Evolutionary conservation across 352 stramenopile genomes (phyloP), one percentile per base, ranked within the genome.

Genomic region (Phytophthora citricola): DNA sequence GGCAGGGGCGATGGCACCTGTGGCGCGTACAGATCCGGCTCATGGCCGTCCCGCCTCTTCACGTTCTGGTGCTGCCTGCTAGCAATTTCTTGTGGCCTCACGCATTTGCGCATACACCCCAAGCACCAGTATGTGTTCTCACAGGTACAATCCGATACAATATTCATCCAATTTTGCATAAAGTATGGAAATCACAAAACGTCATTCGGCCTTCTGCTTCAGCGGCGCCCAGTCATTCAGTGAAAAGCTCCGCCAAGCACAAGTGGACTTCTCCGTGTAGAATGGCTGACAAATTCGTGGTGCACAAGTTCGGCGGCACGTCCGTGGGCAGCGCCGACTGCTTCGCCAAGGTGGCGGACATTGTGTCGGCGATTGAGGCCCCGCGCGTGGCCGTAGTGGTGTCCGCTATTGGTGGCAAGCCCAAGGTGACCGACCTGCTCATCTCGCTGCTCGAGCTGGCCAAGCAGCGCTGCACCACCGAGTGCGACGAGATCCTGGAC

Each of bases 291-390:
- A 81, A 91, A 66, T 95, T 93, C 40, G 92, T 98, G 32, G 93
- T 98, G 31, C 97, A 99, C 81, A 99, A 99, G 73, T 99, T 99
- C 77, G 97, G 97, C 57, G 97, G 97, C 40, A 98, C 90, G 47
- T 98, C 90, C 43, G 81, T 99, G 24, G 96, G 95, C 48, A 97
- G 95, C 71, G 83, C 93, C 47, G 86, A 95, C 50, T 94, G 95
- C 60, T 97, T 99, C 63, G 88, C 83, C 48, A 83, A 90, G 38
- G 87, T 95, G 22, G 68, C 69, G n/a, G 71, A 88, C 54, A 95
- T 93, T 49, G 75, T 94, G 15, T 75, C 84, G 34, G 62, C 56
- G 24, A 26, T 89, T 36, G 47, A 72, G n/a, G 63, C 71, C 22
- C 67, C 79, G 55, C 74, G 78, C 56, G 75, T 95, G 56, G 87